A percentile compares a stretch with the other conserved stretches of the same genome.
Evolutionary conservation across 23 red algal genomes (phyloP).

Genomic region (Chondrus crispus): DNA sequence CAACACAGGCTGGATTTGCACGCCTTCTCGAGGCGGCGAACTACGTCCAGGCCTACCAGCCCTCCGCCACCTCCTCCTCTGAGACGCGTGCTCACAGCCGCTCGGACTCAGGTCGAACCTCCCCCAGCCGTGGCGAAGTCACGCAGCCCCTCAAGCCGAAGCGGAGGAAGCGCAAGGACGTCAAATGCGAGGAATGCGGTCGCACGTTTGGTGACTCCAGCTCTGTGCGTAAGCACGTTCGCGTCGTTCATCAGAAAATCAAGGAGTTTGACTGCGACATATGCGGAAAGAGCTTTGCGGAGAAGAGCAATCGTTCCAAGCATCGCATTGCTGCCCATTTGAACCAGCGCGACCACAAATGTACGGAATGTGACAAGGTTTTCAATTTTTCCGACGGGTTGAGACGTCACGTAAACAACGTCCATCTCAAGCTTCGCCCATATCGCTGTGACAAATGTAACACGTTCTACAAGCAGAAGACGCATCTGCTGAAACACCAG

Average conservation of each 20-base stretch:
- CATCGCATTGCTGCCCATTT: constrained; percentile 49
- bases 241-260: constrained; percentile 59
- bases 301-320: constrained; percentile 68
- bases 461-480: constrained; percentile 64
- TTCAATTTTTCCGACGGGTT: constrained; percentile 62
- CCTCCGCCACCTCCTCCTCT: too few species aligned
- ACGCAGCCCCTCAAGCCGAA: neutral
- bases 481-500: constrained; percentile 39
- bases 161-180: constrained; percentile 15
- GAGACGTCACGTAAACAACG: constrained; percentile 51
- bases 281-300: constrained; percentile 62
- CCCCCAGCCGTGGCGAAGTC: too few species aligned
- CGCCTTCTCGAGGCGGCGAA: too few species aligned
- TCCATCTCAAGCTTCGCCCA: constrained; percentile 49
- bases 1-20: too few species aligned
- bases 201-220: constrained; percentile 38
- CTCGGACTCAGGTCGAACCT: too few species aligned
- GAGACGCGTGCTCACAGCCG: too few species aligned
- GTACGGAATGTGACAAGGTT: constrained; percentile 36
- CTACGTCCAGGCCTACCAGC: too few species aligned
- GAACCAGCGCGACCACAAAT: constrained; percentile 20
- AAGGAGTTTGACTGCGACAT: constrained; percentile 40
- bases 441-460: constrained; percentile 49
- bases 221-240: constrained; percentile 47
- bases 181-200: constrained; percentile 23